Conservation (phyloP, 2,329 filamentous ascomycete genomes). For the Ustilaginoidea virens region DNA sequence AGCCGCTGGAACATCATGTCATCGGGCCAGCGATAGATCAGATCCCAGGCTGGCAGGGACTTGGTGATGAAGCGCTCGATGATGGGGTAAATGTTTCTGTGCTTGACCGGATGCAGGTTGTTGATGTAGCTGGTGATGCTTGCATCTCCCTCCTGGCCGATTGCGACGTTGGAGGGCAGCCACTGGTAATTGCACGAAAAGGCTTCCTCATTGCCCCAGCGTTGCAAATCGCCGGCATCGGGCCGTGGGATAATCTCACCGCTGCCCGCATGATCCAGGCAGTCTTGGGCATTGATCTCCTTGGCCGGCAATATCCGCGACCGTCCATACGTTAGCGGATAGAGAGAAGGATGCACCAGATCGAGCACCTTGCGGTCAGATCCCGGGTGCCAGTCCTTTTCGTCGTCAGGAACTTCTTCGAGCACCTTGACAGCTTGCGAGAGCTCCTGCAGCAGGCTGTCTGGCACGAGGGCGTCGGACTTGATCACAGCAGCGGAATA, state of each 20-base stretch:
- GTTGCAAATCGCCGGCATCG: slow-evolving; percentile 6
- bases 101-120: slow-evolving; percentile 30
- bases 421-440: slow-evolving; percentile 26
- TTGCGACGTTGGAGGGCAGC: slow-evolving; percentile 34
- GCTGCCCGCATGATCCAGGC: slow-evolving; percentile 18
- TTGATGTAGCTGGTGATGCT: slow-evolving; percentile 36
- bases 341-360: slow-evolving; percentile 49
- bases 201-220: background rate
- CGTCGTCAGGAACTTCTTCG: slow-evolving; percentile 30
- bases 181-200: slow-evolving; percentile 20
- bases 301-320: slow-evolving; percentile 18
- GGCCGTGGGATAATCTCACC: slow-evolving; percentile 16
- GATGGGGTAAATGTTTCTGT: slow-evolving; percentile 22
- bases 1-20: slow-evolving; percentile 15
- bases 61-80: slow-evolving; percentile 25
- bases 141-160: slow-evolving; percentile 18
- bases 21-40: slow-evolving; percentile 16
- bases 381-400: slow-evolving; percentile 46
- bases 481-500: slow-evolving; percentile 15
- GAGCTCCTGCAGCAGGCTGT: slow-evolving; percentile 20
- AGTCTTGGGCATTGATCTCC: slow-evolving; percentile 20
- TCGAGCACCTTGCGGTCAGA: slow-evolving; percentile 42
- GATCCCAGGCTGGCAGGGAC: slow-evolving; percentile 30
- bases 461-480: slow-evolving; percentile 15
- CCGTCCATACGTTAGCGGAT: slow-evolving; percentile 38